Base-by-base conservation (phyloP, 805 yeast species). In the Hagleromyces aurorensis region DNA sequence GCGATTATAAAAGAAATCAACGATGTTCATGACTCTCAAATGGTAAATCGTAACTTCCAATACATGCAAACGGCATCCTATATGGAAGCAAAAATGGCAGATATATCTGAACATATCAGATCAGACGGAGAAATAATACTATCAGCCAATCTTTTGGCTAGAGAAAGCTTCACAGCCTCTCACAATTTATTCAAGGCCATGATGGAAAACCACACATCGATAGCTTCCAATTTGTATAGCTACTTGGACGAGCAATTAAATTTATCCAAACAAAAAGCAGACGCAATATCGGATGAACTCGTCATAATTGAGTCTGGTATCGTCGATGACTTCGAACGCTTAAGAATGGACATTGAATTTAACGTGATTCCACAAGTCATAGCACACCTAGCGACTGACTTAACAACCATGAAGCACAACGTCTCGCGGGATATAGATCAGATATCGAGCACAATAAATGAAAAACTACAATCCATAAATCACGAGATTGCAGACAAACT, bases 371-470 rank as follows among this genome's bases (percentile, higher is more conserved):
- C 37, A n/a, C 16, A 29, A 9, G 22, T 38, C 6, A 33, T 21
- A 21, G 40, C 38, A 21, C 29, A 34, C 5, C 18, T 42, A 20
- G 13, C 21, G 13, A 37, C 43, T 64, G 23, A 65, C 41, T 36
- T 64, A 57, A 16, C 50, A 39, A 23, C 62, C 38, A 25, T 64
- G 49, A 21, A 62, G 36, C 34, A 49, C 27, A 29, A 29, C 7
- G 16, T 48, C 7, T 11, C 39, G 6, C 9, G 19, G 8, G 43
- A 40, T 9, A 35, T 48, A 43, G 24, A 32, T 19, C 19, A 25
- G 1, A 31, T 39, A 7, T 40, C 37, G 4, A 19, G 21, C 6
- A 14, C 29, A 2, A 7, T 48, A 8, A 29, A 23, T 5, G 31
- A 22, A n/a, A 45, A 48, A 20, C 21, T 44, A 7, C 22, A 27